Percentiles rank a stretch among this genome's conserved stretches.
phyloP scores from a whole-genome alignment of 805 yeast genomes.

The Starmera caribaea region DNA sequence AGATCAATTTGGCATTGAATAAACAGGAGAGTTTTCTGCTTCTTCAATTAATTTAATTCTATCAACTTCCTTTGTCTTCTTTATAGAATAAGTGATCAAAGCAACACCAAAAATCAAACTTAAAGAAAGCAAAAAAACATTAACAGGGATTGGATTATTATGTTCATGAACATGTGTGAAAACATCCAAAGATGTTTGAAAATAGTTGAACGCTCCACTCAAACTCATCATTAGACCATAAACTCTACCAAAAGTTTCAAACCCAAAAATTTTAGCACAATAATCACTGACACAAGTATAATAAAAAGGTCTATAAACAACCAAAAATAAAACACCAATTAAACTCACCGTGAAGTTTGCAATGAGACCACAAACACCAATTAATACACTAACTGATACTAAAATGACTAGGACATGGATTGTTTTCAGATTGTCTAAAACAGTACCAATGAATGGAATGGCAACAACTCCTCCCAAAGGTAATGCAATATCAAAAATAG shows the following conservation, averaged over 20 bases:
- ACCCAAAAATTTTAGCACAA: constrained; percentile 89
- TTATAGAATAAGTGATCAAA: constrained; percentile 18
- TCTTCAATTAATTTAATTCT: constrained; percentile 48
- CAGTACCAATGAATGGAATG: constrained; percentile 76
- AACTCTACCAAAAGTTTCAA: constrained; percentile 82
- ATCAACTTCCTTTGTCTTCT: constrained; percentile 31
- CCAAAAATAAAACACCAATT: constrained; percentile 61
- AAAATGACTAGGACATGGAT: constrained; percentile 45
- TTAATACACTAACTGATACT: constrained; percentile 41
- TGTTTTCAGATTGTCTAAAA: constrained; percentile 67
- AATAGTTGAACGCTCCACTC: constrained; percentile 71
- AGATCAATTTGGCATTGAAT: constrained; percentile 30
- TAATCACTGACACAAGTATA: constrained; percentile 90
- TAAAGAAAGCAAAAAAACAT: constrained; percentile 39
- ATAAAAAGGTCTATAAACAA: constrained; percentile 81
- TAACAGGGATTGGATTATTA: constrained; percentile 77
- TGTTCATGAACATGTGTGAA: constrained; percentile 58
- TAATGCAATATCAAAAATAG: constrained; percentile 74
- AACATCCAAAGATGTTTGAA: constrained; percentile 61
- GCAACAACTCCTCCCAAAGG: constrained; percentile 85
- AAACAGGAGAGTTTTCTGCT: constrained; percentile 48
- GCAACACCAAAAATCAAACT: constrained; percentile 34
- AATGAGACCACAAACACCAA: constrained; percentile 67
- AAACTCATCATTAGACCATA: constrained; percentile 80
- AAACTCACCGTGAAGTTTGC: constrained; percentile 41